Evolutionary conservation across 2,329 filamentous ascomycete genomes (phyloP), one percentile per base, ranked within the genome.

Genomic region (Talaromyces piceae): DNA sequence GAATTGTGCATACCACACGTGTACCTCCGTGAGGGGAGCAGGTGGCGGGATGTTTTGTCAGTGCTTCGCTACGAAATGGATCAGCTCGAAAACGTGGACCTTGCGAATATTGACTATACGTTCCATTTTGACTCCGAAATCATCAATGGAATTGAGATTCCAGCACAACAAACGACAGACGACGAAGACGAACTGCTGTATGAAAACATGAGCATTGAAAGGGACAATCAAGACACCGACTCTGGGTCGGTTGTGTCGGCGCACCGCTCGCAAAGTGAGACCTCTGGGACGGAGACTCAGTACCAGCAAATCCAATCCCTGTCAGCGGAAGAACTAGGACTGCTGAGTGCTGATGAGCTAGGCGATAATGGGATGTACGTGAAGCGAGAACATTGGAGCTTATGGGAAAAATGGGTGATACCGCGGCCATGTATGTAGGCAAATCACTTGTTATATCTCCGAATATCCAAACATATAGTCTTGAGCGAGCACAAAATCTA

Each of bases 41-140:
- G 70, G 53, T 86, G 83, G 83, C 76, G 74, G 55, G 77, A 84
- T 50, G 74, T 87, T 0, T 72, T 86, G 0, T 63, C 67, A 4
- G 76, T 77, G 18, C 67, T 87, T 12, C 75, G 79, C 45, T 67
- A 76, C 7, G 74, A 82, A 45, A 78, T 84, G 73, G 67, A 71
- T 28, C 70, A 73, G 23, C 66, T 86, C 13, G 77, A 83, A 43
- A 83, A 80, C 74, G 74, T 86, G 26, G 81, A 80, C 57, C 66
- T 87, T n/a, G 71, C 79, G 30, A 69, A 79, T 5, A 80, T 84
- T 45, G 78, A 80, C 31, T 86, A 86, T 58, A 75, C 74, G 2
- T 70, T 67, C 30, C 70, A 77, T 47, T 80, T 79, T 53, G 76
- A 81, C 53, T 70, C 73, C 23, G 67, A 57, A 22, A 58, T 54